Evolutionary conservation across 164 flowering plant species (phyloP), one percentile per base, ranked within the genome.

Genomic region (Tinospora cordifolia): DNA sequence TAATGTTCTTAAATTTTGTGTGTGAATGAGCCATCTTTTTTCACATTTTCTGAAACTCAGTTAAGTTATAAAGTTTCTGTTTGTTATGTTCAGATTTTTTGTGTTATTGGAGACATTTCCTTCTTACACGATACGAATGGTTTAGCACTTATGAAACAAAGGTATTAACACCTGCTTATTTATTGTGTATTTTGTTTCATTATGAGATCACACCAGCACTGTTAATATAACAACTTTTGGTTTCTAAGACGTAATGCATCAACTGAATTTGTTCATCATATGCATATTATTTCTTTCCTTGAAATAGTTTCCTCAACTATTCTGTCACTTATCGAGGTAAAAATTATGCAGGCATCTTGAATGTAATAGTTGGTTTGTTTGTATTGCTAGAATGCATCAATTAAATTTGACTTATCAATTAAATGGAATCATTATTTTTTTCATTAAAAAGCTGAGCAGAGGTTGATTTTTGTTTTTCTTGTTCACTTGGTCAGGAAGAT

Each of bases 111-210:
- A 71, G 99, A 94, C 78, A 79, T 94, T 79, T 92, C 99, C 67
- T 86, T 94, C 77, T 89, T 94, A 76, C 91, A 92, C 80, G 99
- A 92, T 81, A 94, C 99, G 68, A 94, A 94, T 83, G 97, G 97
- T 65, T 82, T 92, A 87, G 82, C 97, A 72, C 76, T 94, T 75
- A 71, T 94, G 54, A 84, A 69, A n/a, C 86, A 88, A 72, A 86
- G 90, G 97, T 90, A 81, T 51, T 24, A 47, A 19, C 59, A 41
- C 60, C 58, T 67, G 39, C 46, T 11, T 40, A 10, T 47, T 25
- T 58, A 30, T 30, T 30, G 46, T 38, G 15, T 24, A 39, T 27
- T 60, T 30, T 24, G 22, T 17, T 70, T 15, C 11, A 38, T 22
- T 60, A 60, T 24, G 21, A 12, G 14, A 68, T 49, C 65, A 9